Evolutionary conservation across 768 basidiomycete species (phyloP).

Genomic region (Pulveroboletus sp.): DNA sequence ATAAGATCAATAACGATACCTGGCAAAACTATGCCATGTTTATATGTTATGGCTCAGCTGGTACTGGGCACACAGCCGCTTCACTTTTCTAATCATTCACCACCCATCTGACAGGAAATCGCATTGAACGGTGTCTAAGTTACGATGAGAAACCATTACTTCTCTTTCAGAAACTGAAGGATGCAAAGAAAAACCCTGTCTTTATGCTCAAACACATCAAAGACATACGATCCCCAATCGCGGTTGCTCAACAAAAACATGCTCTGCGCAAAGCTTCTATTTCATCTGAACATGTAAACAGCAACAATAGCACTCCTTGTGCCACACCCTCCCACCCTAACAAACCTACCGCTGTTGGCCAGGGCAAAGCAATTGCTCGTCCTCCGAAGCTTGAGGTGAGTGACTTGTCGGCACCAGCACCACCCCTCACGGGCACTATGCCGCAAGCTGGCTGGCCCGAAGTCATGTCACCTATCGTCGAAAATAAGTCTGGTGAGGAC

Average conservation of each 20-base stretch:
- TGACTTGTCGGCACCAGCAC: conserved; percentile 49
- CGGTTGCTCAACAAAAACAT: conserved; percentile 94
- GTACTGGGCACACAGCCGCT: conserved; percentile 35
- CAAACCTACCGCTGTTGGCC: conserved; percentile 27
- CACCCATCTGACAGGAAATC: conserved; percentile 44
- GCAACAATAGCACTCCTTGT: conserved; percentile 16
- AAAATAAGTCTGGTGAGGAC: conserved; percentile 44
- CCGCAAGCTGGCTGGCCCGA: conserved; percentile 78
- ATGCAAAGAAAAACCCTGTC: conserved; percentile 95
- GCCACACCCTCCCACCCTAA: conserved; percentile 16
- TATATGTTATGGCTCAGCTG: conserved; percentile 92
- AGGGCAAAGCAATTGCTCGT: conserved; percentile 39
- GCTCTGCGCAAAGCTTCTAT: conserved; percentile 75
- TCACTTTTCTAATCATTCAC: neutral
- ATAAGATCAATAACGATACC: conserved; percentile 96
- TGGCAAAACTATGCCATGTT: conserved; percentile 99
- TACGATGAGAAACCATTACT: conserved; percentile 98
- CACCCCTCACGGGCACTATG: conserved; percentile 54
- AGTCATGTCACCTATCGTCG: conserved; percentile 54
- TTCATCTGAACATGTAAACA: conserved; percentile 24
- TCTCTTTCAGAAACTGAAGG: conserved; percentile 96
- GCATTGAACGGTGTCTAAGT: conserved; percentile 88
- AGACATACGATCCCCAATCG: conserved; percentile 96
- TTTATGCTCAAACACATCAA: conserved; percentile 96
- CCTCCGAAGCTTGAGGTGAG: conserved; percentile 70